Conservation (phyloP, 2,329 filamentous ascomycete genomes). For the Fusarium pseudoanthophilum region DNA sequence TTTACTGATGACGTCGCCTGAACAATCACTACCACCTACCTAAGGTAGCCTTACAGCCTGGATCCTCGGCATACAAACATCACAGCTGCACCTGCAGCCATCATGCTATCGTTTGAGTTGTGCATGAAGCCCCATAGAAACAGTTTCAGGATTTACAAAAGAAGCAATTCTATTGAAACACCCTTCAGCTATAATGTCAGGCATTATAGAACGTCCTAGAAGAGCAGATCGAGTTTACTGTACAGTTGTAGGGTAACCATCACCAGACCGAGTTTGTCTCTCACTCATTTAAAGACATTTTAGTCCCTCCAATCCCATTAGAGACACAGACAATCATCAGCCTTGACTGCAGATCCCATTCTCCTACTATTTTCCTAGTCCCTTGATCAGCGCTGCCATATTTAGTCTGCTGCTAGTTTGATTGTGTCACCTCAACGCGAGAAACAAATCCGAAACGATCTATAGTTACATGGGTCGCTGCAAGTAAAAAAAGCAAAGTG, state of each 20-base stretch:
- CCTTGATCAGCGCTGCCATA: constrained; percentile 24
- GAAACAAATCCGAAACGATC: not conserved
- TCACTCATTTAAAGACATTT: not conserved
- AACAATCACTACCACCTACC: too few species aligned
- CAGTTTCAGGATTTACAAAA: not conserved
- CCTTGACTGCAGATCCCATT: not conserved
- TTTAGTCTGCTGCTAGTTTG: constrained; percentile 1
- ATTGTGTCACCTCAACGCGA: not conserved
- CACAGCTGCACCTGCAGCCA: not conserved
- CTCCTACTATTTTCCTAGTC: constrained; percentile 9
- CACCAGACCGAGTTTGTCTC: not conserved
- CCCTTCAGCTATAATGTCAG: not conserved
- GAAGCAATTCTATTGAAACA: not conserved
- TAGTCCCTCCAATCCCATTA: constrained; percentile 15
- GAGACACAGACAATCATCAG: not conserved
- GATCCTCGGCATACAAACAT: not conserved
- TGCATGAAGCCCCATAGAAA: not conserved
- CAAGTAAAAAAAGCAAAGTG: not conserved
- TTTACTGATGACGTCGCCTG: constrained; percentile 26
- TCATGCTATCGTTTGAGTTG: too few species aligned
- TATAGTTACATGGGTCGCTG: not conserved
- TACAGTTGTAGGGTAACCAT: constrained; percentile 1
- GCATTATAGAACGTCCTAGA: not conserved
- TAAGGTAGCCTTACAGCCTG: not conserved
- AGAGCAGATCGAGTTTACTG: too few species aligned